Conservation (phyloP, 345 rosid genomes). For the Erysimum cheiranthoides region DNA sequence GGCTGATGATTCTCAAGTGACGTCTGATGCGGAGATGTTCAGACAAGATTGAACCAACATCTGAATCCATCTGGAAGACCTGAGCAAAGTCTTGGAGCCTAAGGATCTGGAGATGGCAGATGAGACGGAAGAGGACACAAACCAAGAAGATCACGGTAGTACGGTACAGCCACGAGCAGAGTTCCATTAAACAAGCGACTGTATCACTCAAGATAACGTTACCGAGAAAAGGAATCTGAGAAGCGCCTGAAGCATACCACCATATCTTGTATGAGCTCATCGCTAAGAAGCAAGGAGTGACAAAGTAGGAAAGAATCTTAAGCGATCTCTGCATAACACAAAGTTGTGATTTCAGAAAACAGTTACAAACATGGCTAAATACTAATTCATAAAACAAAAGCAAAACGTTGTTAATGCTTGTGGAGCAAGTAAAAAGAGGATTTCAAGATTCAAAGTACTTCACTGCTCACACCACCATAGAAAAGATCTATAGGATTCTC, state of each 20-base stretch:
- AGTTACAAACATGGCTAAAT: not conserved
- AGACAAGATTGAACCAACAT: constrained; percentile 68
- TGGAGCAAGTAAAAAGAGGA: constrained; percentile 17
- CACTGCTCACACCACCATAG: not conserved
- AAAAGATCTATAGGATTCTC: not conserved
- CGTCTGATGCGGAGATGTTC: constrained; percentile 90
- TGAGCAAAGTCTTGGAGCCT: constrained; percentile 84
- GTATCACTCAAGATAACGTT: constrained; percentile 74
- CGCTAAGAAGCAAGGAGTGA: constrained; percentile 72
- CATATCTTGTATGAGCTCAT: constrained; percentile 89
- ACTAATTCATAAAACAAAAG: not conserved
- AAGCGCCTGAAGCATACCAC: constrained; percentile 98
- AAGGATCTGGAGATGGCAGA: constrained; percentile 93
- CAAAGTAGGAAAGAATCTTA: constrained; percentile 72
- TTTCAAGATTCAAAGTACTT: not conserved
- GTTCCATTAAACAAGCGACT: constrained; percentile 83
- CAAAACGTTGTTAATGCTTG: constrained; percentile 19
- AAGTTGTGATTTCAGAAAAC: not conserved
- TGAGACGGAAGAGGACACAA: constrained; percentile 82
- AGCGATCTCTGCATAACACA: constrained; percentile 72
- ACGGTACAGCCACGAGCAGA: constrained; percentile 89
- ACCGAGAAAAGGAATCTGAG: constrained; percentile 87
- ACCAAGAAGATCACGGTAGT: constrained; percentile 81
- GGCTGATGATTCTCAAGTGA: constrained; percentile 90
- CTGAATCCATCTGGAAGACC: constrained; percentile 75